Conservation (phyloP, 2,329 filamentous ascomycete species). For the Rhinocladiella similis region DNA sequence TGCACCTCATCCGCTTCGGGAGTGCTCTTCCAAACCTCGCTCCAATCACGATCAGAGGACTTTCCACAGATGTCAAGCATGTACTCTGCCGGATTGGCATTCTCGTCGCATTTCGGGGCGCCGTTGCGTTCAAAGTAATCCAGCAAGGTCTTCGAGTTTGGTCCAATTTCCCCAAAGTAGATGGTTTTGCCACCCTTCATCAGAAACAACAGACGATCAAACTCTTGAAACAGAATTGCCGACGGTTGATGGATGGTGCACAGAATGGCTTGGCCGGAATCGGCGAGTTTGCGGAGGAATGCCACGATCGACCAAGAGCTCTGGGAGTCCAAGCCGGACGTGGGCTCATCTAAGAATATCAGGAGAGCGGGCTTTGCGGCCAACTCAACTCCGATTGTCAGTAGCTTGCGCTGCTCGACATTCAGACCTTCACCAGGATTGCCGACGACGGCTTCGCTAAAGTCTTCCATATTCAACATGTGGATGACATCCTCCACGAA, state of each 20-base stretch:
- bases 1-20: conserved; percentile 56
- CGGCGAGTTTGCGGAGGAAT: conserved; percentile 57
- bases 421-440: conserved; percentile 75
- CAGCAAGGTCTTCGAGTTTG: conserved; percentile 67
- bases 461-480: conserved; percentile 83
- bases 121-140: conserved; percentile 76
- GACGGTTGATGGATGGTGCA: conserved; percentile 59
- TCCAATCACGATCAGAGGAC: conserved; percentile 65
- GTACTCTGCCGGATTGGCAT: conserved; percentile 73
- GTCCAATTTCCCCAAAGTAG: conserved; percentile 80
- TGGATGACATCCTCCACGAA: conserved; percentile 89
- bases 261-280: conserved; percentile 54
- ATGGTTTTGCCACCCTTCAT: conserved; percentile 74
- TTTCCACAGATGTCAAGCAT: conserved; percentile 49
- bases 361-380: conserved; percentile 67
- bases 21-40: conserved; percentile 60
- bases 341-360: conserved; percentile 66
- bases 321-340: conserved; percentile 63
- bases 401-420: conserved; percentile 65
- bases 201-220: conserved; percentile 77
- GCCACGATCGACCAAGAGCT: conserved; percentile 64
- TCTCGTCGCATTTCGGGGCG: conserved; percentile 62
- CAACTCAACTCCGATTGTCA: conserved; percentile 89
- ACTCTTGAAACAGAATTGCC: conserved; percentile 52
- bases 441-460: conserved; percentile 85